Conservation (phyloP, 495 filamentous ascomycete genomes). For the Lasiosphaeris hirsuta region DNA sequence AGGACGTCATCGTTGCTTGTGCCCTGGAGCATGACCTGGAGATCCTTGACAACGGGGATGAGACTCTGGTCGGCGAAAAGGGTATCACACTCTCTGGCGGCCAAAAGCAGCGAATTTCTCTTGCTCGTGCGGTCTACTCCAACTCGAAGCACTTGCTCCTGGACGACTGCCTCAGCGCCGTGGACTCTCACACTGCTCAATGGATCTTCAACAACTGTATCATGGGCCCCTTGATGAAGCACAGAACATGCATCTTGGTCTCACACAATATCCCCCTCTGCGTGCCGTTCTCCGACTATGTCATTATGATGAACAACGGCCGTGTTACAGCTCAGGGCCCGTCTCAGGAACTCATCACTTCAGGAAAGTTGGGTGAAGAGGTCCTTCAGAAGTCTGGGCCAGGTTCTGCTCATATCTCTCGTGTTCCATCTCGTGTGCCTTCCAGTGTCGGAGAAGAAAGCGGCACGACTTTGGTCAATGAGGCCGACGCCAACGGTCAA, state of each 20-base stretch:
- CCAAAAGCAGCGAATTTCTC: conserved; percentile 95
- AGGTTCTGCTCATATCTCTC: conserved; percentile 61
- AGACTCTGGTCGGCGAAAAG: conserved; percentile 95
- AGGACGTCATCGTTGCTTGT: conserved; percentile 83
- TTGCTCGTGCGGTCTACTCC: conserved; percentile 91
- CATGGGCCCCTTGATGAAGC: conserved; percentile 82
- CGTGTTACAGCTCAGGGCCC: conserved; percentile 72
- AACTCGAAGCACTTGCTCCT: conserved; percentile 85
- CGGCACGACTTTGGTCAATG: conserved; percentile 44
- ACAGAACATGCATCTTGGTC: conserved; percentile 91
- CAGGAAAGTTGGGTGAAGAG: conserved; percentile 84
- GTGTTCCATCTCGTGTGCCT: conserved; percentile 67
- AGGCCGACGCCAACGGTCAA: conserved; percentile 33
- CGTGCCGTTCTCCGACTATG: conserved; percentile 70
- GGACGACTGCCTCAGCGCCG: conserved; percentile 94
- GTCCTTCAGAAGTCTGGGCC: conserved; percentile 60
- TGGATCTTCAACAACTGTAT: conserved; percentile 96
- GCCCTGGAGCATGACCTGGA: conserved; percentile 90
- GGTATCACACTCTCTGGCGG: conserved; percentile 95
- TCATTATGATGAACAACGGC: conserved; percentile 86
- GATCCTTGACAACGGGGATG: conserved; percentile 88
- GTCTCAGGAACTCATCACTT: conserved; percentile 70
- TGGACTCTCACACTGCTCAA: conserved; percentile 98
- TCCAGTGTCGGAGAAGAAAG: conserved; percentile 61
- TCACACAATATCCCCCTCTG: conserved; percentile 90